phyloP scores from a whole-genome alignment of 169 alveolate genomes.

The Eimeria zaria region DNA sequence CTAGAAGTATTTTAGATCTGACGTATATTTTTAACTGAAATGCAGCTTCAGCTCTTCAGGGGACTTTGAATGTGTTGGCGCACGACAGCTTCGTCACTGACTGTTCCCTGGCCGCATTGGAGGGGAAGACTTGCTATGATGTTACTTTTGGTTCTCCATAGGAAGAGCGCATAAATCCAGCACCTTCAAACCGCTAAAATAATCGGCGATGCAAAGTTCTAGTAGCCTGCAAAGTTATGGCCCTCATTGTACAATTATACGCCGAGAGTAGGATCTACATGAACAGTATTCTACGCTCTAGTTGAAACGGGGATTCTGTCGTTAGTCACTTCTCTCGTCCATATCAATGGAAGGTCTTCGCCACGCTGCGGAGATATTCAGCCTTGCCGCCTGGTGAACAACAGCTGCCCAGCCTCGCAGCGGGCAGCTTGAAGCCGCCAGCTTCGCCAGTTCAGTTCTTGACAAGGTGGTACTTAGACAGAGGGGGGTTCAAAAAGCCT shows the following conservation, averaged over 20 bases:
- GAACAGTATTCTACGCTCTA: neutral
- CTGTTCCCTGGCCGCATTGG: neutral
- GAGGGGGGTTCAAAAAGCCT: neutral
- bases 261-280: neutral
- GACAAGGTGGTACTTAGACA: neutral
- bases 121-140: neutral
- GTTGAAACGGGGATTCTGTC: neutral
- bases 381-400: neutral
- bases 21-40: neutral
- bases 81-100: neutral
- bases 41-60: neutral
- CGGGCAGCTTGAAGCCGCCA: neutral
- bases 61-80: neutral
- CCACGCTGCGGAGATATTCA: neutral
- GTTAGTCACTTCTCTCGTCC: neutral
- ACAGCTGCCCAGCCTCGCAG: neutral
- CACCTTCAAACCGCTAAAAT: neutral
- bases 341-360: neutral
- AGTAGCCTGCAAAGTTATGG: neutral
- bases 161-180: neutral
- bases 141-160: neutral
- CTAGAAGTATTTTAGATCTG: neutral
- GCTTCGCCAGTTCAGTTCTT: neutral
- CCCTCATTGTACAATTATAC: neutral
- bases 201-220: neutral